Evolutionary conservation across 106 monocot species (phyloP).

Genomic region (Amphibolis antarctica): DNA sequence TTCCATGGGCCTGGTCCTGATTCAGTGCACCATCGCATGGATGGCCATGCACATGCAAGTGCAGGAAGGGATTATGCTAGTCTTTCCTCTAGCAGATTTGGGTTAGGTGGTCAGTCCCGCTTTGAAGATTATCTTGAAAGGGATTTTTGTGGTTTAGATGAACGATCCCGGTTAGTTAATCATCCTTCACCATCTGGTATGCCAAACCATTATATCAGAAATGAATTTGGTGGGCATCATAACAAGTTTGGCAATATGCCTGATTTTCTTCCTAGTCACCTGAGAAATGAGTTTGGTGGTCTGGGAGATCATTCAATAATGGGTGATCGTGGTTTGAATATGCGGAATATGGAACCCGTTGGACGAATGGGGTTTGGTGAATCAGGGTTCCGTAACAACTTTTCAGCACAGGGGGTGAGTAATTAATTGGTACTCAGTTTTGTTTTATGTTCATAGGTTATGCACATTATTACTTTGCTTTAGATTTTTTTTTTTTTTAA

Average conservation of each 20-base stretch:
- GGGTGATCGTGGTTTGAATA: slow-evolving; percentile 9
- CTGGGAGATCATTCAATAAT: slow-evolving; percentile 1
- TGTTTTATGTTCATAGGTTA: background rate
- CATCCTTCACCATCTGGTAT: slow-evolving; percentile 3
- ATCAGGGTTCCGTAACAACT: slow-evolving; percentile 10
- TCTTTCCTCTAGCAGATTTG: slow-evolving; percentile 10
- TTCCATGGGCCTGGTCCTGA: slow-evolving; percentile 26
- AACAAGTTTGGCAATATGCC: background rate
- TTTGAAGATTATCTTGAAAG: slow-evolving; percentile 12
- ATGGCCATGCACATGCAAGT: slow-evolving; percentile 30
- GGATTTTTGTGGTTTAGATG: slow-evolving; percentile 14
- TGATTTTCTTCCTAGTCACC: slow-evolving; percentile 16
- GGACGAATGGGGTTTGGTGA: slow-evolving; percentile 21
- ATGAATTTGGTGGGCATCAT: background rate
- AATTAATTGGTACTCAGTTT: background rate
- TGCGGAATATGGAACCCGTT: slow-evolving; percentile 3
- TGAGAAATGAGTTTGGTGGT: slow-evolving; percentile 14
- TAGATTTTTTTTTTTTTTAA: background rate
- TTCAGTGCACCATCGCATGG: slow-evolving; percentile 28
- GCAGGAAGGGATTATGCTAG: slow-evolving; percentile 19
- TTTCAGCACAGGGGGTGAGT: slow-evolving; percentile 7
- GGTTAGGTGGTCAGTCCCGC: background rate
- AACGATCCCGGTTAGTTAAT: slow-evolving; percentile 14
- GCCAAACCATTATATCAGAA: background rate
- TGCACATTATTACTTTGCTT: background rate